Evolutionary conservation across 495 filamentous ascomycete species (phyloP), one percentile per base, ranked within the genome.

Genomic region (Cudoniella acicularis): DNA sequence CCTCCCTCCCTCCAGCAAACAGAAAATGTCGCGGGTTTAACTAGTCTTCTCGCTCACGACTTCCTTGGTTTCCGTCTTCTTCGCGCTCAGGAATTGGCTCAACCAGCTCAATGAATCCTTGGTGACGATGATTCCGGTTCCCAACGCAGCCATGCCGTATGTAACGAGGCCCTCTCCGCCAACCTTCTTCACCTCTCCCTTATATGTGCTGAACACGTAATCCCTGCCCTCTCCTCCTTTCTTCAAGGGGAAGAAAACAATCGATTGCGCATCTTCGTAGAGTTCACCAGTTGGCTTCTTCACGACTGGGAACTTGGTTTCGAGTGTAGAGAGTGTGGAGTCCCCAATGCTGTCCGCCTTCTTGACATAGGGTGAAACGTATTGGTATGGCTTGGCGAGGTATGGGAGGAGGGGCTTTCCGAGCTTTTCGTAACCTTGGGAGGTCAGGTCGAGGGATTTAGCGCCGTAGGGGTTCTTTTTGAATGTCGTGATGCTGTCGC

Each of bases 231-330:
- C 80, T n/a, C 73, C 75, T 10, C 80, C 83, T 50, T 91, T 71
- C 23, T 79, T 78, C 47, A 88, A 69, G 13, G 92, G 92, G 66
- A 85, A 82, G 60, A 77, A 79, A 27, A 85, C 81, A n/a, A 81
- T 72, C 60, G 82, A 75, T 64, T 84, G 77, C 66, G 89, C 81
- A 11, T 82, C 85, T 58, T 73, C 77, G 69, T 85, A 82, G 56
- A 98, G 79, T 70, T 89, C 89, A 41, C 83, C 73, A 10, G 91
- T 92, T 20, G 92, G 86, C 72, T 96, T 88, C 77, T 91, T 96
- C 64, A 98, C 83, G 66, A 89, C 80, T 24, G 94, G 94, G 77
- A 96, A 91, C 59, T 75, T 83, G 53, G 78, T 68, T 59, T 98
- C 94, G 62, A 97, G 82, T 64, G 82, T 83, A 57, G 66, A 77